phyloP scores from a whole-genome alignment of 148 eudicot species.

The Polygonum maritimum region DNA sequence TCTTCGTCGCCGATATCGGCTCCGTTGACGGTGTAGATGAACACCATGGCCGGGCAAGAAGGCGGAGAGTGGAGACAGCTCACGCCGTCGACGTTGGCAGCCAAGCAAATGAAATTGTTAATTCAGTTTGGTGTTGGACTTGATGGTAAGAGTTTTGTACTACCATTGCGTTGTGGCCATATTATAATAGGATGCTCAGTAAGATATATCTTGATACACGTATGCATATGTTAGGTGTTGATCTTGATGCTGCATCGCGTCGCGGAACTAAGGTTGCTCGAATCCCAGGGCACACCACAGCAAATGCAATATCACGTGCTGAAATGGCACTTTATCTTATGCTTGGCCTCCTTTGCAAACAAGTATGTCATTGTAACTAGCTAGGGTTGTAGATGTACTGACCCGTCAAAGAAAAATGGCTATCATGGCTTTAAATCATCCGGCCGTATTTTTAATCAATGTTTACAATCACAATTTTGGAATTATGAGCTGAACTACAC shows the following conservation, averaged over 20 bases:
- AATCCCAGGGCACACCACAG: constrained; percentile 60
- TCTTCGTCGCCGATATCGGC: too few relatives aligned
- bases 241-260: constrained; percentile 58
- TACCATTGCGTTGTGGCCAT: not conserved
- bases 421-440: too few relatives aligned
- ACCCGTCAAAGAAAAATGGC: too few relatives aligned
- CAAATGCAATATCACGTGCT: constrained; percentile 92
- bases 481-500: too few relatives aligned
- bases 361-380: constrained; percentile 23
- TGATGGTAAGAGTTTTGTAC: constrained; percentile 42
- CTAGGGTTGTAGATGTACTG: not conserved
- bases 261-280: constrained; percentile 84
- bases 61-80: too few relatives aligned
- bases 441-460: too few relatives aligned
- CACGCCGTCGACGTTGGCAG: constrained; percentile 7
- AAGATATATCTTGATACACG: too few relatives aligned
- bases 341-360: constrained; percentile 86
- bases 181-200: not conserved
- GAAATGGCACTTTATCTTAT: constrained; percentile 94
- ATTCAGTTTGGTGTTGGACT: constrained; percentile 94
- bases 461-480: too few relatives aligned
- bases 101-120: constrained; percentile 75
- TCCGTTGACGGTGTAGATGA: too few relatives aligned
- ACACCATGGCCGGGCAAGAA: too few relatives aligned
- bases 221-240: constrained; percentile 53